Evolutionary conservation across 1,284 basidiomycete species (phyloP).

Genomic region (Ustilago loliicola): DNA sequence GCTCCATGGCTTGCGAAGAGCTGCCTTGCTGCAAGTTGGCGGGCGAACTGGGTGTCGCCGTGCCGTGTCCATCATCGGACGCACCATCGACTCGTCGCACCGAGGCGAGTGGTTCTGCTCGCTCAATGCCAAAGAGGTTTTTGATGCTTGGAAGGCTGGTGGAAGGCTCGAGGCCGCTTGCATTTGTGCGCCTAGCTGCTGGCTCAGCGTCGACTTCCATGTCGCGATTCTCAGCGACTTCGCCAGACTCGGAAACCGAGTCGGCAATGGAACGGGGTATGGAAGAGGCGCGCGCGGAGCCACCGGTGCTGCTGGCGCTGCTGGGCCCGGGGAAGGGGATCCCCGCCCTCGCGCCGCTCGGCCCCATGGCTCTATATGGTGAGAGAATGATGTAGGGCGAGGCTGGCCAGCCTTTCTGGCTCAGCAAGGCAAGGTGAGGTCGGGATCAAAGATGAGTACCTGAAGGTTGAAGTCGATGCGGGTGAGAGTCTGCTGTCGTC

Average conservation of each 20-base stretch:
- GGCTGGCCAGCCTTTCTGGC: slow-evolving; percentile 46
- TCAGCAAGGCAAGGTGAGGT: slow-evolving; percentile 17
- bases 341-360: slow-evolving; percentile 39
- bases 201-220: slow-evolving; percentile 48
- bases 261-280: slow-evolving; percentile 38
- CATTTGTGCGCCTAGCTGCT: slow-evolving; percentile 19
- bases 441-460: neutral
- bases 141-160: slow-evolving; percentile 52
- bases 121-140: slow-evolving; percentile 48
- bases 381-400: slow-evolving; percentile 36
- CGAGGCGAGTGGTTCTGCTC: slow-evolving; percentile 39
- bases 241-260: slow-evolving; percentile 28
- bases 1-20: slow-evolving; percentile 26
- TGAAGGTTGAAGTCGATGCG: neutral
- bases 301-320: slow-evolving; percentile 17
- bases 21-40: slow-evolving; percentile 15
- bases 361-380: slow-evolving; percentile 40
- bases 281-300: slow-evolving; percentile 26
- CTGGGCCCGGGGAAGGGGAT: slow-evolving; percentile 51
- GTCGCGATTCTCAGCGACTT: slow-evolving; percentile 21
- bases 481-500: neutral
- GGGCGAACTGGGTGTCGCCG: slow-evolving; percentile 37
- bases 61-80: slow-evolving; percentile 36
- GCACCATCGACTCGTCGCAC: slow-evolving; percentile 33
- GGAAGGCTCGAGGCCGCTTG: slow-evolving; percentile 20